Percentiles rank a stretch among this genome's conserved stretches.
These are phyloP conservation scores for Pyrenochaeta sp. DNA, from an alignment of 2,329 filamentous ascomycete species.

Conservation along the genomic window DNA sequence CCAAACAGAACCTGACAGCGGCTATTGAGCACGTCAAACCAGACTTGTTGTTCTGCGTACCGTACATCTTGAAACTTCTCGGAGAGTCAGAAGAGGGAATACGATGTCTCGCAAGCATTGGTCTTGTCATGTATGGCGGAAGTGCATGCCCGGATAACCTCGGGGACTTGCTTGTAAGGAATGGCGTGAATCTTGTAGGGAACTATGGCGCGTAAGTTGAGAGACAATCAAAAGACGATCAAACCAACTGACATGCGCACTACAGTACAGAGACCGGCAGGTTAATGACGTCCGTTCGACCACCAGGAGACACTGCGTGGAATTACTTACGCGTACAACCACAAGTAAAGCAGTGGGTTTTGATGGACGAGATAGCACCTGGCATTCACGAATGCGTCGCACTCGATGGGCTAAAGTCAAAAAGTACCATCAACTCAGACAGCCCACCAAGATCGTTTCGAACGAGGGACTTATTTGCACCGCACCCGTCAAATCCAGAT, in stretches of 20 bases:
- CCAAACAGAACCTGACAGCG: constrained; percentile 24
- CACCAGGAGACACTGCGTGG: constrained; percentile 65
- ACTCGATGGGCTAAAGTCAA: constrained; percentile 48
- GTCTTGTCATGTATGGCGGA: constrained; percentile 66
- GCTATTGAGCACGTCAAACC: constrained; percentile 41
- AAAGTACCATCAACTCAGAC: constrained; percentile 53
- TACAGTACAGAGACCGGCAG: constrained; percentile 67
- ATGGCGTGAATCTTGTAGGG: constrained; percentile 64
- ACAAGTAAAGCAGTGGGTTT: constrained; percentile 53
- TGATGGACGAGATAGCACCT: constrained; percentile 49
- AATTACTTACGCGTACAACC: constrained; percentile 63
- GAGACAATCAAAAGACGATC: background rate
- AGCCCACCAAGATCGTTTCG: constrained; percentile 56
- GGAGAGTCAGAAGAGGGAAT: constrained; percentile 67
- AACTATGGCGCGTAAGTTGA: constrained; percentile 65
- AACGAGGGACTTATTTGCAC: constrained; percentile 60
- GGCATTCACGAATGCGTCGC: constrained; percentile 53
- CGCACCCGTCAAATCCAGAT: constrained; percentile 53
- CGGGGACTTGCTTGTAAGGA: constrained; percentile 61
- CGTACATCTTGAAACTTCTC: constrained; percentile 70
- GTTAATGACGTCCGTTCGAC: constrained; percentile 68
- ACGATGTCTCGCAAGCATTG: constrained; percentile 54
- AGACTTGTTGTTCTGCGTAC: constrained; percentile 68
- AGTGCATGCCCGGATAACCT: constrained; percentile 67
- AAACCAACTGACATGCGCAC: background rate